Evolutionary conservation across 169 alveolate genomes (phyloP).

Genomic region (Sarcocystis neurona): DNA sequence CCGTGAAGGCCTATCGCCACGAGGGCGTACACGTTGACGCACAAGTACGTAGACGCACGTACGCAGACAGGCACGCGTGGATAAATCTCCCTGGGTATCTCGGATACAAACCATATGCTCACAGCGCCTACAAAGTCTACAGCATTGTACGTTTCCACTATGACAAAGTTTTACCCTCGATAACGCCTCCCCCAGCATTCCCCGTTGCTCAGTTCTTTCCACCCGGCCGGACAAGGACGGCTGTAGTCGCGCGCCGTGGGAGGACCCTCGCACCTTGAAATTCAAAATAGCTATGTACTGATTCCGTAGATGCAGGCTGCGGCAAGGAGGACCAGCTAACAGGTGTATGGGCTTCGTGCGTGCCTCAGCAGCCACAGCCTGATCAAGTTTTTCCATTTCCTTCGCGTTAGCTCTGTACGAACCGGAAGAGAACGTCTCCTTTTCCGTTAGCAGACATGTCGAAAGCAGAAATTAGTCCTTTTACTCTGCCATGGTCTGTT

Average conservation of each 20-base stretch:
- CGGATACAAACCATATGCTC: too few species aligned
- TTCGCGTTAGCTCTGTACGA: slow-evolving; percentile 37
- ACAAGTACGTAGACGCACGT: too few species aligned
- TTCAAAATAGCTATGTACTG: not conserved
- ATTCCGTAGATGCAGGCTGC: not conserved
- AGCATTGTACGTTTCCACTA: not conserved
- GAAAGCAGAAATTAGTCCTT: not conserved
- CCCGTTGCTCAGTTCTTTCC: slow-evolving; percentile 15
- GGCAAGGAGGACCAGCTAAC: not conserved
- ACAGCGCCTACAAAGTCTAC: not conserved
- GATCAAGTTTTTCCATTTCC: slow-evolving; percentile 12
- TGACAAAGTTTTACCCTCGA: slow-evolving; percentile 18
- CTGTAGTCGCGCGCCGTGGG: slow-evolving; percentile 22
- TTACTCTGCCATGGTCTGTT: slow-evolving; percentile 12
- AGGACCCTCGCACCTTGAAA: slow-evolving; percentile 33
- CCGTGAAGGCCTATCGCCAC: too few species aligned
- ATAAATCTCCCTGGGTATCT: too few species aligned
- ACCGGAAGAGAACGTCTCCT: not conserved
- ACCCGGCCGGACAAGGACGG: slow-evolving; percentile 16
- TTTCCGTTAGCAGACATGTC: not conserved
- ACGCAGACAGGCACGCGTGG: too few species aligned
- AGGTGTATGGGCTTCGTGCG: slow-evolving; percentile 21
- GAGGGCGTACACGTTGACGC: too few species aligned
- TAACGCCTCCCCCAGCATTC: slow-evolving; percentile 48
- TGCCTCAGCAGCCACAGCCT: not conserved